Evolutionary conservation across 192 early-diverging fungal genomes (phyloP), one percentile per base, ranked within the genome.

Genomic region (Podila verticillata): DNA sequence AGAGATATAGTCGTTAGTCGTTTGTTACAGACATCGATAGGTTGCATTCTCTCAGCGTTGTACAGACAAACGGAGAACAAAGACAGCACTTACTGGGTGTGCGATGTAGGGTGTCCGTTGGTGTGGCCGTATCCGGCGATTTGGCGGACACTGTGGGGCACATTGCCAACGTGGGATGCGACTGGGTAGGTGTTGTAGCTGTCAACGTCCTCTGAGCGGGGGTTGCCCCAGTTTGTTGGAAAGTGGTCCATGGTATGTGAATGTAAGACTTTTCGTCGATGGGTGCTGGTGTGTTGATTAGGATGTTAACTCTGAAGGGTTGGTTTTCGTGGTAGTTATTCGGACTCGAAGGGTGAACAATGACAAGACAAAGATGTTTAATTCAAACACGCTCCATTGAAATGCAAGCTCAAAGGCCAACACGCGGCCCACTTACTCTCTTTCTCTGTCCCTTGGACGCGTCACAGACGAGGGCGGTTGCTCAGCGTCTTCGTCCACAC

Each of bases 201-300:
- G 71, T 86, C 86, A 39, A 84, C 84, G 49, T 84, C 83, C 68
- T 88, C 83, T 39, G 87, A 78, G 74, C 90, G 90, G 56, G 92
- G 91, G 65, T 93, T 90, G 32, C 92, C 92, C 92, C 92, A 93
- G 84, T 90, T 86, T 58, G 88, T 88, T 71, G 92, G 92, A 74
- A 91, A 91, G 83, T 92, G 88, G 83, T 93, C 91, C 91, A 93
- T 92, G 63, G 58, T 57, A 28, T 35, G 28, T 65, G 39, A 44
- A 44, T 44, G 13, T 39, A 39, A 39, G 36, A 39, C 36, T 35
- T 35, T 35, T 35, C 34, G 34, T 35, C 9, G 34, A 35, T 39
- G 36, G n/a, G 36, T 39, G 36, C 36, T 39, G 9, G 36, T 34
- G 32, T 2, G 32, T 39, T 39, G 36, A 39, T 39, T 39, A 39